Evolutionary conservation across 176 grass and related monocot species (phyloP).

Genomic region (Areca catechu): DNA sequence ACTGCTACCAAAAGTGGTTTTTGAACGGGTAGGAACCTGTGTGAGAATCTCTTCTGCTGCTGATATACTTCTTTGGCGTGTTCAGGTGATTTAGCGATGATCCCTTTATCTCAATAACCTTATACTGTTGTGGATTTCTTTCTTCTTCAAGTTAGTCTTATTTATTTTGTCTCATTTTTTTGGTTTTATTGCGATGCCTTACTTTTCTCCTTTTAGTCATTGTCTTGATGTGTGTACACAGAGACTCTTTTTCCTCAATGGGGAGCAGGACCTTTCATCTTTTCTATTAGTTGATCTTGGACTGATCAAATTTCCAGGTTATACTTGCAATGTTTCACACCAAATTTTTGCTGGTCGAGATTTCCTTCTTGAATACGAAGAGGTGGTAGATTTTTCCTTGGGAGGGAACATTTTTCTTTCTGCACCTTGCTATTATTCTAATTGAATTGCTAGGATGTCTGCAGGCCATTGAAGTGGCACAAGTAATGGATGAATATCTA

Average conservation of each 20-base stretch:
- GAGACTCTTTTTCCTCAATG: constrained; percentile 92
- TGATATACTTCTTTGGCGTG: constrained; percentile 69
- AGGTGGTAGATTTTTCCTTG: constrained; percentile 33
- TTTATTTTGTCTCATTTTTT: too few relatives aligned
- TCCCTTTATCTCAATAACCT: not conserved
- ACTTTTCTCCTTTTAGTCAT: constrained; percentile 7
- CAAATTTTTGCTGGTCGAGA: constrained; percentile 50
- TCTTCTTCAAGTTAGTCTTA: not conserved
- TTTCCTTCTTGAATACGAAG: constrained; percentile 70
- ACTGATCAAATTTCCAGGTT: constrained; percentile 67
- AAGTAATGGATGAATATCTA: constrained; percentile 81
- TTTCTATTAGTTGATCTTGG: constrained; percentile 94
- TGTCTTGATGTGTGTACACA: constrained; percentile 29
- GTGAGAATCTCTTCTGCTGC: constrained; percentile 48
- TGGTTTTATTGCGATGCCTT: too few relatives aligned
- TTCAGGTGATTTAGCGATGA: constrained; percentile 45
- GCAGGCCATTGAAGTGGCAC: constrained; percentile 89
- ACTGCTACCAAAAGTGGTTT: constrained; percentile 39
- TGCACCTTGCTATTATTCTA: not conserved
- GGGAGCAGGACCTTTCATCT: constrained; percentile 84
- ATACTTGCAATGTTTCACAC: constrained; percentile 49
- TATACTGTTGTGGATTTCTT: not conserved
- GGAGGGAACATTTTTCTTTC: constrained; percentile 11
- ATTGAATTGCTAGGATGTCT: not conserved
- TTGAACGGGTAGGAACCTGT: constrained; percentile 56